Base-by-base conservation (phyloP, 495 filamentous ascomycete species). In the Melanomma pulvis-pyrius region DNA sequence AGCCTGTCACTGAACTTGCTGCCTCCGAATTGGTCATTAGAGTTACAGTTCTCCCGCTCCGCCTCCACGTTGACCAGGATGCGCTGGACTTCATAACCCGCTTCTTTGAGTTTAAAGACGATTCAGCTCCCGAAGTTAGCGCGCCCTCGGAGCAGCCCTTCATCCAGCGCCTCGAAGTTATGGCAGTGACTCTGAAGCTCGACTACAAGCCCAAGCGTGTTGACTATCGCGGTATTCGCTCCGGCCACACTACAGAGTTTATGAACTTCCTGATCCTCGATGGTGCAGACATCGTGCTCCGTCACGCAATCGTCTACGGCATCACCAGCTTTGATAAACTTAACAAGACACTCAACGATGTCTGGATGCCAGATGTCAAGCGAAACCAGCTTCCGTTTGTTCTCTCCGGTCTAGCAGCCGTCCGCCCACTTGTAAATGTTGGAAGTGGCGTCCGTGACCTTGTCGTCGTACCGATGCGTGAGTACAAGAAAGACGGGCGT, bases 221-320 rank as follows among this genome's bases (percentile, higher is more conserved):
- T 25, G 92, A 99, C 77, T 99, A 98, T 72, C 89, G 87, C 0
- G 92, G 93, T 11, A 84, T 99, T 7, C 88, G 92, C n/a, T 97
- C 96, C 5, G 96, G 96, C n/a, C 92, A 91, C 63, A 99, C 96
- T 1, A 96, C 91, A 0, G 96, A 99, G 75, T 94, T 99, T 74
- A 98, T 98, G 96, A 98, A 99, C 77, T 96, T 99, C 75, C 84
- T 97, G 68, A 90, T 94, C 46, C 85, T 99, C 13, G 93, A 99
- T 63, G 86, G 90, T 58, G 85, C 93, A 1, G 87, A 94, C 62
- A 89, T 99, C 84, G 85, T 91, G 0, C 82, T 99, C 48, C 84
- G 89, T 13, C 96, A 92, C 73, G 88, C 89, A 36, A 97, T 98
- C 62, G 85, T 97, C 25, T 97, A 97, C 71, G 96, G 96, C 46